Evolutionary conservation across 225 moss, liverwort and hornwort genomes (phyloP), one percentile per base, ranked within the genome.

Genomic region (Marchantia polymorpha): DNA sequence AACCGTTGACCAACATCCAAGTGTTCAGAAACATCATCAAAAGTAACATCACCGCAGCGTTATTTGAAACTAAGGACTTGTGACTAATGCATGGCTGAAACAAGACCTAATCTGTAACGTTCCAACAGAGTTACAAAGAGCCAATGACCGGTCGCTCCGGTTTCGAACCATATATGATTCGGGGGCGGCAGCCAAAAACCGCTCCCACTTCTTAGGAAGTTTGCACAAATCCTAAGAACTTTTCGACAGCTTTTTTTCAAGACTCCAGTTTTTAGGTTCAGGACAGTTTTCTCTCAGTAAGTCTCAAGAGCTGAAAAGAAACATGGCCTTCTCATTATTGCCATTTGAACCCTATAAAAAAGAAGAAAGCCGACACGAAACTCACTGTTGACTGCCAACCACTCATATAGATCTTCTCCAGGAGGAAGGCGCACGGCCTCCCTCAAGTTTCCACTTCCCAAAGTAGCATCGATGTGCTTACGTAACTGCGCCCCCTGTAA

Each of bases 381-480:
- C 89, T 87, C 82, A 96, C 95, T 99, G 85, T 99, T 99, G 59
- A 99, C 97, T 61, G 97, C 97, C 83, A 99, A 72, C 97, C 97
- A 99, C 85, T 99, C 97, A 75, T 93, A 92, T 17, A 99, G 95
- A 81, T 99, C 97, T 85, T 99, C 97, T 20, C 97, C 97, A 20
- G 92, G 91, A 81, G 97, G 97, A 25, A 99, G 92, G 63, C 97
- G 93, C 58, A 99, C 97, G 10, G 95, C 97, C 93, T 99, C 97
- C 78, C 91, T 88, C 69, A 99, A 82, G 84, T 99, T 99, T 23
- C 97, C 97, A 84, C 97, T 99, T 55, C 97, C 97, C 20, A 99
- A 90, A 75, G 97, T 99, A 56, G 97, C 97, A 99, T 99, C 97
- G 84, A 99, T 99, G 78, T 99, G 97, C 89, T 99, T 94, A 17